These are phyloP conservation scores for Saccharum officinarum DNA, from an alignment of 176 grass and related monocot genomes.

Conservation along the genomic window DNA sequence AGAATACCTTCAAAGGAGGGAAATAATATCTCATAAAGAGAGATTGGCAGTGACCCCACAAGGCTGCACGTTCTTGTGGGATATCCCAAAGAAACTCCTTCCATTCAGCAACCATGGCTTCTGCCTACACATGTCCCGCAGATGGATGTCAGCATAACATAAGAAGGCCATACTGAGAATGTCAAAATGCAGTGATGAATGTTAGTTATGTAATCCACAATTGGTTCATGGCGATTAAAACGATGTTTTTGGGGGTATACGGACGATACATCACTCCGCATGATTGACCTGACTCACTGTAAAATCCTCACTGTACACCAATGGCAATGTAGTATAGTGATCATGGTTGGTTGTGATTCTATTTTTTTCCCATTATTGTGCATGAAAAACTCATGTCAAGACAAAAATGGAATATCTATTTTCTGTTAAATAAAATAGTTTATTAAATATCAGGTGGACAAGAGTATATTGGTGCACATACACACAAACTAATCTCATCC, in stretches of 20 bases:
- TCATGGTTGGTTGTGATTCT: not conserved
- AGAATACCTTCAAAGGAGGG: conserved; percentile 66
- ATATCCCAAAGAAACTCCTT: conserved; percentile 99
- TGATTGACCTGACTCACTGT: not conserved
- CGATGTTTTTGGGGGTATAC: not conserved
- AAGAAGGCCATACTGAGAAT: conserved; percentile 7
- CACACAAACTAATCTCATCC: not conserved
- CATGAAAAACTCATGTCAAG: not conserved
- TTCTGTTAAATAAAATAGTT: not conserved
- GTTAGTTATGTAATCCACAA: not conserved
- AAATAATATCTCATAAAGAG: conserved; percentile 86
- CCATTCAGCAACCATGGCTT: conserved; percentile 98
- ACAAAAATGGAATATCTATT: not conserved
- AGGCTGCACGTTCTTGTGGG: conserved; percentile 89
- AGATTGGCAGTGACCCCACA: conserved; percentile 94
- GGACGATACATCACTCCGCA: no score
- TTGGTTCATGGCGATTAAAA: not conserved
- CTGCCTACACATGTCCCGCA: conserved; percentile 58
- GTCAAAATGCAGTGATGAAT: conserved; percentile 4
- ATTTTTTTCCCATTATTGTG: not conserved
- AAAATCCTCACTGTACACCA: not conserved
- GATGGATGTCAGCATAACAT: conserved; percentile 9
- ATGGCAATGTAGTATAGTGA: not conserved
- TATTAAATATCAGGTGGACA: not conserved
- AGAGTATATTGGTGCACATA: not conserved